Evolutionary conservation across 768 basidiomycete genomes (phyloP).

Genomic region (Rhodosporidiobolus odoratus): DNA sequence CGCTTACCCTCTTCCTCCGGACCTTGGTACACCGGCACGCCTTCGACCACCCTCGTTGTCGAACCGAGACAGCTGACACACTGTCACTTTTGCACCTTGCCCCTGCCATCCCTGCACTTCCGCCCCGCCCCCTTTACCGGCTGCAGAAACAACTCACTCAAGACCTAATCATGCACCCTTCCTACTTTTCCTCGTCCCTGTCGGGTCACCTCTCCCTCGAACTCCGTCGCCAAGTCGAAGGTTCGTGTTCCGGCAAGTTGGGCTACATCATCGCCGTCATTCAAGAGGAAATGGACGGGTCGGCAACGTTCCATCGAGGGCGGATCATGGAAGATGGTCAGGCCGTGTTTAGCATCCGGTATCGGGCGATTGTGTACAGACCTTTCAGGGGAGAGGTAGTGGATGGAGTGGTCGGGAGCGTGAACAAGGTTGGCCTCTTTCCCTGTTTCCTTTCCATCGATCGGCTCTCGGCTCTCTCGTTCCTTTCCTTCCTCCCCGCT

Average conservation of each 20-base stretch:
- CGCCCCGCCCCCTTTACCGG: neutral
- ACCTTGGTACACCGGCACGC: too few relatives aligned
- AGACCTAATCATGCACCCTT: conserved; percentile 93
- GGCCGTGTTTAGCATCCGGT: conserved; percentile 90
- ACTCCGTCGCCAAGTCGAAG: conserved; percentile 92
- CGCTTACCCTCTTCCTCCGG: too few relatives aligned
- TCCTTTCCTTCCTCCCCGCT: neutral
- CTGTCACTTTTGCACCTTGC: too few relatives aligned
- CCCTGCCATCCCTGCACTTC: neutral
- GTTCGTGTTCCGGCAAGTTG: conserved; percentile 90
- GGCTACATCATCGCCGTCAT: conserved; percentile 92
- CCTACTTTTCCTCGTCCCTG: conserved; percentile 96
- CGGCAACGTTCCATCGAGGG: conserved; percentile 34
- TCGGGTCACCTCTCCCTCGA: conserved; percentile 86
- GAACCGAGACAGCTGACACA: too few relatives aligned
- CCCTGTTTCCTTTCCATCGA: neutral
- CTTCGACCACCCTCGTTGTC: too few relatives aligned
- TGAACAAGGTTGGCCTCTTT: conserved; percentile 66
- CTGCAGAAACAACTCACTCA: conserved; percentile 91
- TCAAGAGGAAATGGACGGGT: conserved; percentile 46
- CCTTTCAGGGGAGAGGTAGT: conserved; percentile 99
- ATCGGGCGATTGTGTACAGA: conserved; percentile 96
- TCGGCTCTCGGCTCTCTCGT: neutral
- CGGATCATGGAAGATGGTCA: conserved; percentile 55
- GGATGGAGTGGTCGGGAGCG: conserved; percentile 90